A percentile compares a stretch with the other conserved stretches of the same genome.
phyloP scores from a whole-genome alignment of 768 basidiomycete genomes.

The Lactarius hengduanensis region DNA sequence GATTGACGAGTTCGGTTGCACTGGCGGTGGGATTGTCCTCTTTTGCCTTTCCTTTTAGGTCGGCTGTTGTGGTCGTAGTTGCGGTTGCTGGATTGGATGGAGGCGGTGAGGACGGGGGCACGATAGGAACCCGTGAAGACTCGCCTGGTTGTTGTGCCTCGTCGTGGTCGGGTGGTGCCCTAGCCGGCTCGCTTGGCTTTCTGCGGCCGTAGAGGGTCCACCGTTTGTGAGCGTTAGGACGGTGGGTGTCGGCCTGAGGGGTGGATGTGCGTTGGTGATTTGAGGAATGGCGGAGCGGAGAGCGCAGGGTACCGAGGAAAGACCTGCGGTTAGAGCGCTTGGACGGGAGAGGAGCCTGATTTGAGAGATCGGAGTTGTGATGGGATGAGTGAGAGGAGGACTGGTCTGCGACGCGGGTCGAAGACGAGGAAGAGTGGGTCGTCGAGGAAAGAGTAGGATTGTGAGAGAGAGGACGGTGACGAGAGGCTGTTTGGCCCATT shows the following conservation, averaged over 20 bases:
- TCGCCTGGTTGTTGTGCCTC: constrained; percentile 12
- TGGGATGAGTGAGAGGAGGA: constrained; percentile 5
- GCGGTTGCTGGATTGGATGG: neutral
- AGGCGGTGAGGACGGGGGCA: neutral
- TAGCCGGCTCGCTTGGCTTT: constrained; percentile 7
- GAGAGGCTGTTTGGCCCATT: constrained; percentile 23
- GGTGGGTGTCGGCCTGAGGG: neutral
- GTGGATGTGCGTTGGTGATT: neutral
- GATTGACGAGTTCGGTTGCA: neutral
- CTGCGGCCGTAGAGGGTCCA: constrained; percentile 22
- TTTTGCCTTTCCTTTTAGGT: constrained; percentile 19
- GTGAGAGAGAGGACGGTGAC: constrained; percentile 6
- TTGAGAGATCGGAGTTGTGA: constrained; percentile 20
- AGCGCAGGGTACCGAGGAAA: constrained; percentile 21
- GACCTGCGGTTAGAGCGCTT: constrained; percentile 18
- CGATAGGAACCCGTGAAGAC: neutral
- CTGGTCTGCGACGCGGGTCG: constrained; percentile 9
- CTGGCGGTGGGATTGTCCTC: neutral
- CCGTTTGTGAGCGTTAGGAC: constrained; percentile 9
- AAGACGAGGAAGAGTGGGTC: neutral
- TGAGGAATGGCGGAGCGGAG: constrained; percentile 7
- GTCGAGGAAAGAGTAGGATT: neutral
- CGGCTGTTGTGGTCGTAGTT: neutral
- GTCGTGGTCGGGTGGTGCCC: constrained; percentile 1
- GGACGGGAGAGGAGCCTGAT: constrained; percentile 15